These are phyloP conservation scores for Elsinoe arachidis DNA, from an alignment of 2,329 filamentous ascomycete genomes.

Conservation along the genomic window DNA sequence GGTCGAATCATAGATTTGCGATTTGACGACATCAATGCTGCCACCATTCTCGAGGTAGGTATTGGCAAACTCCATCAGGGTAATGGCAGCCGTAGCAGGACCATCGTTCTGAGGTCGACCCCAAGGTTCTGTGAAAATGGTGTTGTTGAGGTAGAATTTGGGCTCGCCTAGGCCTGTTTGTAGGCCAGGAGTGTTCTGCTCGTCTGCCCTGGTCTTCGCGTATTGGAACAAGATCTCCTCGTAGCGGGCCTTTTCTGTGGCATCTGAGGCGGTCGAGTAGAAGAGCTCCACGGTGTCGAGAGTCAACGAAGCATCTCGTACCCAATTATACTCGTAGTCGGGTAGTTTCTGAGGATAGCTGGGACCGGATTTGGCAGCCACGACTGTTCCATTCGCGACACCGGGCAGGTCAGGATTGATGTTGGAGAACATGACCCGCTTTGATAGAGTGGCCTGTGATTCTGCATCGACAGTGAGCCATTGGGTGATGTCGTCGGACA, in stretches of 20 bases:
- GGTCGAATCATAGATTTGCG: constrained; percentile 25
- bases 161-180: constrained; percentile 27
- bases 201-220: constrained; percentile 21
- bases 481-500: constrained; percentile 25
- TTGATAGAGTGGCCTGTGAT: constrained; percentile 21
- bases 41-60: constrained; percentile 24
- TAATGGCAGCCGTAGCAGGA: constrained; percentile 25
- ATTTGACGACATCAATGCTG: constrained; percentile 20
- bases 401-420: constrained; percentile 25
- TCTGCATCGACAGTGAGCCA: constrained; percentile 20
- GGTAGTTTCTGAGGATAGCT: constrained; percentile 21
- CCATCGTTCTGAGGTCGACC: constrained; percentile 29
- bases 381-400: constrained; percentile 24
- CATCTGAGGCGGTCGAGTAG: constrained; percentile 21
- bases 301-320: constrained; percentile 24
- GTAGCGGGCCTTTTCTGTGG: constrained; percentile 19
- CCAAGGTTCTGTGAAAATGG: constrained; percentile 25
- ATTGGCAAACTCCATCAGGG: constrained; percentile 26
- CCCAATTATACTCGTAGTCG: constrained; percentile 29
- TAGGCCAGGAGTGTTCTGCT: constrained; percentile 26
- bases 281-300: constrained; percentile 24
- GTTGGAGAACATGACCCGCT: constrained; percentile 26
- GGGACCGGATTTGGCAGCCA: constrained; percentile 25
- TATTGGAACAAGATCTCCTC: constrained; percentile 23
- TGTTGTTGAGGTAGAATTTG: constrained; percentile 28